Evolutionary conservation across 176 grass and related monocot genomes (phyloP), one percentile per base, ranked within the genome.

Genomic region (Pontederia crassipes): DNA sequence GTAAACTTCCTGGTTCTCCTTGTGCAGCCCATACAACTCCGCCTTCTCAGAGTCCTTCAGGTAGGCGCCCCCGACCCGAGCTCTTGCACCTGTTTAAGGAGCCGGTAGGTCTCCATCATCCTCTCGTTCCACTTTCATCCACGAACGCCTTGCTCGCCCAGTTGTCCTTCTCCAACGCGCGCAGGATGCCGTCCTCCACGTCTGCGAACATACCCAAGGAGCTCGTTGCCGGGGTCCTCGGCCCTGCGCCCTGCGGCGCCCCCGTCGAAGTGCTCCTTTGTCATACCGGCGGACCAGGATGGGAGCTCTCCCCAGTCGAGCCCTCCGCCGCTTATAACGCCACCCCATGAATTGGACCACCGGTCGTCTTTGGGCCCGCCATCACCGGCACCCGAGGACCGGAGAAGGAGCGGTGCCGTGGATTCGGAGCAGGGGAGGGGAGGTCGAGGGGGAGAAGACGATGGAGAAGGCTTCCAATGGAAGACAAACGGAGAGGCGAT

Each of bases 191-290:
- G 1, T 99, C 94, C 61, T 72, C 65, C 8, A 83, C 79, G 54
- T 89, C 88, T 86, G 54, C 32, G 32, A 0, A 40, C 51, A 28
- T 62, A 13, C 59, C 2, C 32, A 28, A 12, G 52, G 8, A 65
- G 57, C 26, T 59, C 57, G 0, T 12, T 64, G 9, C 45, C 18
- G 15, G 61, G 61, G 32, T 40, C 32, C 12, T 14, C 10, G 61
- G 17, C 45, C 61, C 24, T 35, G 35, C 16, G 61, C 2, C 61
- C 61, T 2, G 47, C 45, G 45, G 61, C 61, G 45, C 20, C 69
- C 16, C 93, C 93, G 18, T 98, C 87, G 71, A 98, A 92, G 71
- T 98, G 93, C 24, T 91, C 93, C 87, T 79, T 92, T 27, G 93
- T 89, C 67, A 82, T 57, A 17, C 93, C 94, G 11, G 88, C 79